Evolutionary conservation across 805 yeast species (phyloP).

Genomic region (Saccharomyces jurei): DNA sequence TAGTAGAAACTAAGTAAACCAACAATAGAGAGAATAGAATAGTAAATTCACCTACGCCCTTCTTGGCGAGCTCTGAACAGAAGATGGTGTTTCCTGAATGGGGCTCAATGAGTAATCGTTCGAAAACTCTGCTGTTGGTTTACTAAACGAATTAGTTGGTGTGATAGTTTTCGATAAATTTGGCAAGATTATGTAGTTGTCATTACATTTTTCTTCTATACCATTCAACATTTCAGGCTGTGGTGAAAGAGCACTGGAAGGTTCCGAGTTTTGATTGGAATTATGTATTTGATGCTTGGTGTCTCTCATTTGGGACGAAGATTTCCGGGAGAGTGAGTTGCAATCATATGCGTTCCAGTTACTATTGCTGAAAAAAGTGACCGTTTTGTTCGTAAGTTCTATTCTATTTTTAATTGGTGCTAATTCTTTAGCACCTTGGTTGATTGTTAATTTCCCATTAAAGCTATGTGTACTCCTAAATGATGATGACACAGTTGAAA

Average conservation of each 20-base stretch:
- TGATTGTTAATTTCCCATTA: slow-evolving; percentile 13
- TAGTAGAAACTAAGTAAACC: not conserved
- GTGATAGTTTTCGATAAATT: slow-evolving; percentile 8
- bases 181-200: slow-evolving; percentile 6
- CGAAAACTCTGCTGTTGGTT: slow-evolving; percentile 21
- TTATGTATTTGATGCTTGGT: not conserved
- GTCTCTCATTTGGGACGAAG: not conserved
- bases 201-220: not conserved
- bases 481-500: slow-evolving; percentile 9
- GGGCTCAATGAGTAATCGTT: slow-evolving; percentile 24
- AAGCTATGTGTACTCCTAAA: slow-evolving; percentile 29
- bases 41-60: not conserved
- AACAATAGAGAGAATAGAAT: not conserved
- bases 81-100: slow-evolving; percentile 24
- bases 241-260: not conserved
- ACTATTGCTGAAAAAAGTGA: slow-evolving; percentile 30
- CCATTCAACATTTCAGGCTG: not conserved
- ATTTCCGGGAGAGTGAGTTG: not conserved
- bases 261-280: not conserved
- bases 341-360: not conserved
- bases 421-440: slow-evolving; percentile 26
- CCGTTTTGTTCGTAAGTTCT: slow-evolving; percentile 33
- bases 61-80: slow-evolving; percentile 26
- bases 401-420: slow-evolving; percentile 30
- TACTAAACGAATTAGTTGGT: slow-evolving; percentile 17